phyloP scores from a whole-genome alignment of 2,329 filamentous ascomycete genomes.

The Escovopsis sp. region DNA sequence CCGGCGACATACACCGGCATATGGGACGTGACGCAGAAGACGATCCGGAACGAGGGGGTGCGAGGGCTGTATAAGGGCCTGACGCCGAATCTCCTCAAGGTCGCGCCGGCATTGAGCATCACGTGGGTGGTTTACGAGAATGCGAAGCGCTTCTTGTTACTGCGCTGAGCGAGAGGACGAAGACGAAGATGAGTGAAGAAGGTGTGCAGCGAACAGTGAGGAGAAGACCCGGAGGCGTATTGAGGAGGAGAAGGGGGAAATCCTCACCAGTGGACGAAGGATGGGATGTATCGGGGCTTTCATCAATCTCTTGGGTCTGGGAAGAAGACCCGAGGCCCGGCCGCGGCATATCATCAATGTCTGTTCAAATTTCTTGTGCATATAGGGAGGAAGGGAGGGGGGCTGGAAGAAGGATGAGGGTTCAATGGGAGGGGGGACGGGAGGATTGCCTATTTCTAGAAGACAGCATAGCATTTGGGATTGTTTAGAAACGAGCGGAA shows the following conservation, averaged over 20 bases:
- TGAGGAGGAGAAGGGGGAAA: too few species aligned
- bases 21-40: constrained; percentile 74
- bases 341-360: too few species aligned
- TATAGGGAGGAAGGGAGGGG: too few species aligned
- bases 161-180: constrained; percentile 21
- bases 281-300: too few species aligned
- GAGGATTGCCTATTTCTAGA: too few species aligned
- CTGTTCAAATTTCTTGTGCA: too few species aligned
- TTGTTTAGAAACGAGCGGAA: too few species aligned
- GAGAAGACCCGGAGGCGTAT: not conserved
- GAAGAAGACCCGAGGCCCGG: too few species aligned
- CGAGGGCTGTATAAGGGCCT: constrained; percentile 87
- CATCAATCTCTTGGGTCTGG: not conserved
- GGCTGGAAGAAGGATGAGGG: too few species aligned
- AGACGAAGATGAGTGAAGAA: not conserved
- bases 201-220: not conserved
- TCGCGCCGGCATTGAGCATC: constrained; percentile 89
- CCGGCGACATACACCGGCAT: constrained; percentile 83
- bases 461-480: too few species aligned
- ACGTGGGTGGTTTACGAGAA: constrained; percentile 91
- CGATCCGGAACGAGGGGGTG: constrained; percentile 66
- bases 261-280: too few species aligned
- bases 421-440: too few species aligned
- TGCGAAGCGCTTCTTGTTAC: constrained; percentile 55
- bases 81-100: constrained; percentile 90